Evolutionary conservation across 148 eudicot species (phyloP), one percentile per base, ranked within the genome.

Genomic region (Pouteria glomerata): DNA sequence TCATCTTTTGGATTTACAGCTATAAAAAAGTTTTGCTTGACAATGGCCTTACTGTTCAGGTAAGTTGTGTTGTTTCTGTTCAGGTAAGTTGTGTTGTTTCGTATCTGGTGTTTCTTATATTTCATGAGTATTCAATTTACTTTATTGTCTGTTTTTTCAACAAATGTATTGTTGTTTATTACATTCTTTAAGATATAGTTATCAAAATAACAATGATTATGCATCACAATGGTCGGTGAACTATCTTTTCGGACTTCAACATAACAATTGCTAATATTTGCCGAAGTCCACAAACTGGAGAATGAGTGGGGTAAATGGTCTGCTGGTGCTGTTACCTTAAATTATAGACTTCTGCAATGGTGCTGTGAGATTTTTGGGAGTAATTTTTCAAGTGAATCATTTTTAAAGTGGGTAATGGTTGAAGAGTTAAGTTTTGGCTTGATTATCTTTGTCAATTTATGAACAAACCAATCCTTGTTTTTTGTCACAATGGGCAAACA

Each of bases 41-140:
- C 85, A 94, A 91, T 75, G 98, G 97, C 70, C 83, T 94, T 55
- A 85, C 87, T 56, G 86, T 94, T 68, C 97, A 88, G 85, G 96
- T 90, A 59, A 85, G 79, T 66, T 8, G 57, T 33, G 42, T 15
- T 23, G 37, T 58, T n/a, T 44, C 14, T 29, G 19, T 13, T 48
- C 0, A 39, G 12, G 8, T 63, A 11, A 0, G 7, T 0, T 16
- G 23, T 65, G 7, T 14, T 7, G 13, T 12, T 62, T 1, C 18
- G n/a, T 21, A 24, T 45, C 16, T 66, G 8, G 24, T 55, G 33
- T 29, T 59, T 57, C 21, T 33, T 30, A 13, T 33, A 31, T 41
- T 33, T 19, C 50, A 30, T 63, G 29, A 52, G 44, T 52, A 0
- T 34, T n/a, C 19, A 39, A 8, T n/a, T 8, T 41, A 24, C 18